phyloP scores from a whole-genome alignment of 805 yeast genomes.

The Wickerhamiella musiphila region DNA sequence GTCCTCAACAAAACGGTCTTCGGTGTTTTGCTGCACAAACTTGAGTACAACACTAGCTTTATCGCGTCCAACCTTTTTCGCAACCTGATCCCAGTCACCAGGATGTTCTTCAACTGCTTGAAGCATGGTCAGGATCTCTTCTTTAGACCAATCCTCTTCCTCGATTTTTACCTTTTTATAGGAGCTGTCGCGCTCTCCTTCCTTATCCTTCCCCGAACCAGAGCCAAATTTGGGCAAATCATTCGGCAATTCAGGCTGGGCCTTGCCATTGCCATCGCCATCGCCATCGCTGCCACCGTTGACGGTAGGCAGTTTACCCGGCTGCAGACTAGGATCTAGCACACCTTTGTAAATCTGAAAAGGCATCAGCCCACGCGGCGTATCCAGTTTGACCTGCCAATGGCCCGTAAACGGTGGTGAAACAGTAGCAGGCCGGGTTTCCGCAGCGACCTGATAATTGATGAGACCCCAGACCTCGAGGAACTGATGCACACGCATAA shows the following conservation, averaged over 20 bases:
- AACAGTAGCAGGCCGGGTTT: conserved; percentile 41
- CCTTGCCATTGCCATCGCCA: conserved; percentile 1
- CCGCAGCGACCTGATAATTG: conserved; percentile 80
- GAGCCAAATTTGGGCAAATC: conserved; percentile 6
- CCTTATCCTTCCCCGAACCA: no score
- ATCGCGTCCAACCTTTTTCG: conserved; percentile 40
- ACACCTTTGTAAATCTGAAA: conserved; percentile 66
- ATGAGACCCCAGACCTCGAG: conserved; percentile 84
- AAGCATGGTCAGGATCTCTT: conserved; percentile 42
- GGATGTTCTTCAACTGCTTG: conserved; percentile 44
- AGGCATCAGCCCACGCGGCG: conserved; percentile 85
- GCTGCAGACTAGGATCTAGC: conserved; percentile 25
- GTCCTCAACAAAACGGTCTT: conserved; percentile 46
- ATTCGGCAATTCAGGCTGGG: conserved; percentile 2
- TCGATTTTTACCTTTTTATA: no score
- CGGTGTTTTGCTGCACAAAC: conserved; percentile 58
- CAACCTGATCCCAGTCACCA: conserved; percentile 66
- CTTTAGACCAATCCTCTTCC: conserved; percentile 48
- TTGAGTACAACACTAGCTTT: conserved; percentile 67
- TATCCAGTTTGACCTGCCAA: conserved; percentile 61
- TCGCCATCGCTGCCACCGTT: conserved; percentile 6
- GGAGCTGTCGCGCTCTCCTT: no score
- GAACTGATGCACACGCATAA: conserved; percentile 70
- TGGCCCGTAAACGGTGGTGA: conserved; percentile 66
- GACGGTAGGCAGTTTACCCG: conserved; percentile 3